Percentiles rank a stretch among this genome's conserved stretches.
Conservation (phyloP, 495 filamentous ascomycete species). For the Lasiosphaeriaceae sp. region DNA sequence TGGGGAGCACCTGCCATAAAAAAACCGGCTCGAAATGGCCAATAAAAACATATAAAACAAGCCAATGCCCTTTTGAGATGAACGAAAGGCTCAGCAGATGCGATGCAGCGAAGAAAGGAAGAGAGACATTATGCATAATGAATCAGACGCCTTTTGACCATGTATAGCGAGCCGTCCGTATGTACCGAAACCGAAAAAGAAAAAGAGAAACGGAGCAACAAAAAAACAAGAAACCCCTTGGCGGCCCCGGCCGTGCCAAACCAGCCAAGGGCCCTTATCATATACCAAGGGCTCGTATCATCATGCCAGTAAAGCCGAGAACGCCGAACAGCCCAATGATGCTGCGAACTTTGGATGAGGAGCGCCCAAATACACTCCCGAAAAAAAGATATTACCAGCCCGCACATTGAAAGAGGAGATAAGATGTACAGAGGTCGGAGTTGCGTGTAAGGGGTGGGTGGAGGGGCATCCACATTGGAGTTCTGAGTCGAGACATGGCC, state of each 20-base stretch:
- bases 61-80: background rate
- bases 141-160: slow-evolving; percentile 9
- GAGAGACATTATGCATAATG: slow-evolving; percentile 11
- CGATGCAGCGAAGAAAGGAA: slow-evolving; percentile 3
- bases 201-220: too few species aligned
- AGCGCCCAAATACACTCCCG: background rate
- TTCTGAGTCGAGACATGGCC: background rate
- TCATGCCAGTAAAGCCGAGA: slow-evolving; percentile 9
- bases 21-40: background rate
- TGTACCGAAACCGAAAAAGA: slow-evolving; percentile 3
- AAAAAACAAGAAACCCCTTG: slow-evolving; percentile 1
- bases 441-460: background rate
- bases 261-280: slow-evolving; percentile 4
- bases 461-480: background rate
- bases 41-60: background rate
- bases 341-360: slow-evolving; percentile 7
- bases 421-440: slow-evolving; percentile 6
- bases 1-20: too few species aligned
- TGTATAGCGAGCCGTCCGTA: slow-evolving; percentile 2
- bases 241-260: background rate
- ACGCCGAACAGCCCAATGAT: slow-evolving; percentile 17
- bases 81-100: background rate
- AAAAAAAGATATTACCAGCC: slow-evolving; percentile 1
- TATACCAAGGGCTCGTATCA: slow-evolving; percentile 6
- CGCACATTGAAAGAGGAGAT: slow-evolving; percentile 1